phyloP scores from a whole-genome alignment of 345 rosid genomes.

The Eutrema yunnanense region DNA sequence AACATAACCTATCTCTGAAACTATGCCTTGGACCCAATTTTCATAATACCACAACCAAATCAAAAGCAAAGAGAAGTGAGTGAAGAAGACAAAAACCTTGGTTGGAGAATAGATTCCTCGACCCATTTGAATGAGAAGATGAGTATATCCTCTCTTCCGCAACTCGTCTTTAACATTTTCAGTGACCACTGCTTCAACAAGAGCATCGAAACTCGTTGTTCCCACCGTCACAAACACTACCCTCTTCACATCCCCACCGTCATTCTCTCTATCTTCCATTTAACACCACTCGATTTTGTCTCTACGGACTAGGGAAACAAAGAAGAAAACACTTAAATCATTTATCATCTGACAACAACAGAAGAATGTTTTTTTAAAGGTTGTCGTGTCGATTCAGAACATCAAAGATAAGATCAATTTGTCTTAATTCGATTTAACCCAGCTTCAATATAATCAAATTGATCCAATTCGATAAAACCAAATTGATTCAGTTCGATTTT shows the following conservation, averaged over 20 bases:
- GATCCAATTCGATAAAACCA: neutral
- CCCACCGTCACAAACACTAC: slow-evolving; percentile 83
- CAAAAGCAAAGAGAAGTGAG: neutral
- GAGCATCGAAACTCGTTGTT: slow-evolving; percentile 81
- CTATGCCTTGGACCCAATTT: neutral
- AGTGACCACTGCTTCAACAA: slow-evolving; percentile 56
- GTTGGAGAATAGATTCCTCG: slow-evolving; percentile 62
- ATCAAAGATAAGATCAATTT: neutral
- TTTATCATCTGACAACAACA: slow-evolving; percentile 2
- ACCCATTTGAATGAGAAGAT: slow-evolving; percentile 86
- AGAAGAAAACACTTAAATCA: neutral
- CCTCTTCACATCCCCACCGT: slow-evolving; percentile 27
- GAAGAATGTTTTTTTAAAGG: neutral
- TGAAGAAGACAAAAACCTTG: slow-evolving; percentile 35
- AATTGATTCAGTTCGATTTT: neutral
- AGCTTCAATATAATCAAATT: neutral
- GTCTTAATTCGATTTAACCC: neutral
- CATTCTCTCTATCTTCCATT: slow-evolving; percentile 30
- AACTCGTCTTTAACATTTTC: slow-evolving; percentile 52
- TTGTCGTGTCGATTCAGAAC: neutral
- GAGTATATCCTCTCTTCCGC: slow-evolving; percentile 57
- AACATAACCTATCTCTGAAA: neutral
- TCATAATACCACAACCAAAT: neutral
- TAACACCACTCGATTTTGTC: neutral
- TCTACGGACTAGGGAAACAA: neutral